A percentile compares a stretch with the other conserved stretches of the same genome.
phyloP scores from a whole-genome alignment of 768 basidiomycete species.

The Favolaschia claudopus region DNA sequence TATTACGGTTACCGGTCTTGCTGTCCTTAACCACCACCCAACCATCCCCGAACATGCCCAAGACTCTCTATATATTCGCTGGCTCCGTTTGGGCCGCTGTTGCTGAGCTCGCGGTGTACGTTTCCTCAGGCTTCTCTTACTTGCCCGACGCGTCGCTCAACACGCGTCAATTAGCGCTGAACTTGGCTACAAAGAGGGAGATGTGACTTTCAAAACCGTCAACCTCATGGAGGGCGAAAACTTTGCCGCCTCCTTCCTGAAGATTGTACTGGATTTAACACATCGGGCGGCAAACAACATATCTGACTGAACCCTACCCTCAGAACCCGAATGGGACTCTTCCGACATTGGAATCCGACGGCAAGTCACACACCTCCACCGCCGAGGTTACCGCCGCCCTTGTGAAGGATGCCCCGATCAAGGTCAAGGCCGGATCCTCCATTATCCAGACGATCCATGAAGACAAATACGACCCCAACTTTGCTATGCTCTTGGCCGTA shows the following conservation, averaged over 20 bases:
- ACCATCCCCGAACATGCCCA: slow-evolving; percentile 22
- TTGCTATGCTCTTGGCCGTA: slow-evolving; percentile 51
- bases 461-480: slow-evolving; percentile 59
- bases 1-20: background rate
- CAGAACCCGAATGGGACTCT: slow-evolving; percentile 55
- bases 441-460: slow-evolving; percentile 51
- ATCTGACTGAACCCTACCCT: too few species aligned
- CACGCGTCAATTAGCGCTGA: slow-evolving; percentile 37
- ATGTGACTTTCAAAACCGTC: slow-evolving; percentile 43
- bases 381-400: slow-evolving; percentile 50
- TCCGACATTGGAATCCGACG: slow-evolving; percentile 48
- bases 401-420: slow-evolving; percentile 44
- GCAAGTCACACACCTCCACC: slow-evolving; percentile 47
- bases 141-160: background rate
- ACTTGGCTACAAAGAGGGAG: slow-evolving; percentile 47
- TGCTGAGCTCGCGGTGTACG: slow-evolving; percentile 35
- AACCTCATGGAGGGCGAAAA: slow-evolving; percentile 58
- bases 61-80: slow-evolving; percentile 34
- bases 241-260: slow-evolving; percentile 53
- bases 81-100: slow-evolving; percentile 37
- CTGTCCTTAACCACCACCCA: background rate
- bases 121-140: background rate
- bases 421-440: slow-evolving; percentile 43
- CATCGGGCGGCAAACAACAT: too few species aligned
- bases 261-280: slow-evolving; percentile 38